Percentiles rank a stretch among this genome's conserved stretches.
Evolutionary conservation across 495 filamentous ascomycete species (phyloP).

Genomic region (Aspergillus leporis): DNA sequence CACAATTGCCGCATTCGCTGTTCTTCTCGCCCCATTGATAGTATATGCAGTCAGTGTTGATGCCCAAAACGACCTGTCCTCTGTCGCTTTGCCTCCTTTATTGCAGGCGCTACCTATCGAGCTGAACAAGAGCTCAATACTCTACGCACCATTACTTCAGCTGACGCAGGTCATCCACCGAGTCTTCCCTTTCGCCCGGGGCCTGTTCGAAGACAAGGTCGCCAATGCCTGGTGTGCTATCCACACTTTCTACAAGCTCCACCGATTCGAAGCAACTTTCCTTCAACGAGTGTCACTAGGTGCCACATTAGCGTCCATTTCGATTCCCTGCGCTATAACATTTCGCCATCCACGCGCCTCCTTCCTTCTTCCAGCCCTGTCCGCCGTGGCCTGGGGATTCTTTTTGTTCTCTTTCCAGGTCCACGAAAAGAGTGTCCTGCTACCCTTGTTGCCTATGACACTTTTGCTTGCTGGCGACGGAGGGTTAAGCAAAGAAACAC

Average conservation of each 20-base stretch:
- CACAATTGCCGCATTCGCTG: constrained; percentile 70
- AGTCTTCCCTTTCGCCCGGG: constrained; percentile 92
- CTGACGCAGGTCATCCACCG: constrained; percentile 78
- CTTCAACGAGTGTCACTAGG: constrained; percentile 77
- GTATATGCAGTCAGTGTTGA: constrained; percentile 48
- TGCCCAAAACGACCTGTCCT: constrained; percentile 36
- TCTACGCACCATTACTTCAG: constrained; percentile 74
- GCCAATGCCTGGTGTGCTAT: constrained; percentile 96
- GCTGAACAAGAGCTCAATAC: constrained; percentile 61
- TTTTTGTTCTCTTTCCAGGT: constrained; percentile 97
- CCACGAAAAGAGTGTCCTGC: constrained; percentile 92
- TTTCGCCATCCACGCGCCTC: constrained; percentile 76
- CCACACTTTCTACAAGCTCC: constrained; percentile 85
- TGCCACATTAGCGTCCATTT: constrained; percentile 73
- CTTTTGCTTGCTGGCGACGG: constrained; percentile 75
- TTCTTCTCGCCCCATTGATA: constrained; percentile 74
- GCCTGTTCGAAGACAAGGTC: constrained; percentile 97
- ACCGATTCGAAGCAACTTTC: constrained; percentile 61
- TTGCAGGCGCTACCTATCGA: constrained; percentile 57
- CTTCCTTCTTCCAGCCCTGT: constrained; percentile 74
- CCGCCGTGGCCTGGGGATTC: constrained; percentile 89
- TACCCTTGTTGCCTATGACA: constrained; percentile 91
- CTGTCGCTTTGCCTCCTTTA: constrained; percentile 54
- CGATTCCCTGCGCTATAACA: constrained; percentile 73
- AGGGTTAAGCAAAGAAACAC: constrained; percentile 69